Conservation (phyloP, 2,329 filamentous ascomycete species). For the Penicillium sp. region DNA sequence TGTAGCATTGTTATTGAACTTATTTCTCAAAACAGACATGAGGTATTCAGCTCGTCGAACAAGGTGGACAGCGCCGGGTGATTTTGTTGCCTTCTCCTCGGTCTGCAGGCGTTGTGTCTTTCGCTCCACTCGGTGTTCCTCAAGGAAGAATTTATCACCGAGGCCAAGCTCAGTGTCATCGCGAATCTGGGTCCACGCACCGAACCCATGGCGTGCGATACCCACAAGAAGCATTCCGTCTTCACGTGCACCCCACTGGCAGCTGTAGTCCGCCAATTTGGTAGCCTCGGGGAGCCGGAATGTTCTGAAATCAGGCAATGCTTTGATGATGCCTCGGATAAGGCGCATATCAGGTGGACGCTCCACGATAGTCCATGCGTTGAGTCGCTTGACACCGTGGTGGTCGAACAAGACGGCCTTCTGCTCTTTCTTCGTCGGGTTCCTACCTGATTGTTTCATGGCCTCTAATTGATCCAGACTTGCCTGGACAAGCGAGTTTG, state of each 20-base stretch:
- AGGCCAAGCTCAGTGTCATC: constrained; percentile 86
- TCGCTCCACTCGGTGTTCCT: constrained; percentile 97
- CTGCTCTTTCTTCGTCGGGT: constrained; percentile 91
- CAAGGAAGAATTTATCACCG: constrained; percentile 87
- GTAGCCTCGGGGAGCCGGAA: constrained; percentile 90
- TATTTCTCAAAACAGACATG: constrained; percentile 88
- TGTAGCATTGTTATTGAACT: constrained; percentile 68
- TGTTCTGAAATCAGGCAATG: constrained; percentile 65
- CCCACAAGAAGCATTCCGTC: constrained; percentile 97
- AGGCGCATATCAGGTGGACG: constrained; percentile 86
- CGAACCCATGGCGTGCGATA: constrained; percentile 90
- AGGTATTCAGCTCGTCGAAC: constrained; percentile 94
- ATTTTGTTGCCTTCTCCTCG: constrained; percentile 63
- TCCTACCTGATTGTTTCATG: constrained; percentile 72
- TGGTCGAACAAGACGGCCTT: constrained; percentile 97
- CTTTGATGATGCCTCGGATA: constrained; percentile 70
- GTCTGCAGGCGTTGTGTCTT: constrained; percentile 80
- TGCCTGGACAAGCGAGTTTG: constrained; percentile 69
- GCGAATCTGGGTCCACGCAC: constrained; percentile 90
- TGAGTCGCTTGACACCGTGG: constrained; percentile 87
- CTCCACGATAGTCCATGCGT: constrained; percentile 92
- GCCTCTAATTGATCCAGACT: constrained; percentile 64
- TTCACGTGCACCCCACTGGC: constrained; percentile 86
- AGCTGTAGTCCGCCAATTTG: constrained; percentile 88
- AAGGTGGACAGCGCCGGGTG: constrained; percentile 94